Percentiles rank a stretch among this genome's conserved stretches.
phyloP scores from a whole-genome alignment of 1,139 yeast genomes.

The Hyphopichia burtonii region DNA sequence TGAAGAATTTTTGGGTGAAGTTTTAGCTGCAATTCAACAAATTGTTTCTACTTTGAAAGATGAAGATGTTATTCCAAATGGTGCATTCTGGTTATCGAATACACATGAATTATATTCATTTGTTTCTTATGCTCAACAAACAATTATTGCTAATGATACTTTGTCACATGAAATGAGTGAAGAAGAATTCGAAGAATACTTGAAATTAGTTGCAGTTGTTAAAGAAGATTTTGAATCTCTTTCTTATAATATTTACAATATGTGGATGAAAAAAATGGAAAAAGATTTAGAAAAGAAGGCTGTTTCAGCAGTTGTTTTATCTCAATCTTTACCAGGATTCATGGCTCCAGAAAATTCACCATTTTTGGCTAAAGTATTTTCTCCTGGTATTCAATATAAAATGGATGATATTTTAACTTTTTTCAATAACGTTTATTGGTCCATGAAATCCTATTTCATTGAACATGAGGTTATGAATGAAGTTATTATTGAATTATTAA shows the following conservation, averaged over 20 bases:
- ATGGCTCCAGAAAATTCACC: slow-evolving; percentile 87
- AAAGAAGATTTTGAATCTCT: slow-evolving; percentile 93
- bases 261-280: slow-evolving; percentile 97
- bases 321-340: slow-evolving; percentile 96
- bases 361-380: slow-evolving; percentile 79
- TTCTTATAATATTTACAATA: slow-evolving; percentile 90
- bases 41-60: slow-evolving; percentile 71
- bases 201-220: slow-evolving; percentile 85
- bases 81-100: slow-evolving; percentile 97
- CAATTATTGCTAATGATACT: slow-evolving; percentile 80
- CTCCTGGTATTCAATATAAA: slow-evolving; percentile 69
- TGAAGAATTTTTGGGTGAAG: slow-evolving; percentile 89
- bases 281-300: slow-evolving; percentile 89
- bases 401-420: slow-evolving; percentile 94
- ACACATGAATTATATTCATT: slow-evolving; percentile 95
- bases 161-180: slow-evolving; percentile 84
- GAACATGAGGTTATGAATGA: slow-evolving; percentile 84
- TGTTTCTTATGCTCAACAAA: slow-evolving; percentile 89
- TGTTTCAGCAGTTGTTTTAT: slow-evolving; percentile 87
- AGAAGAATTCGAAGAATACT: slow-evolving; percentile 86
- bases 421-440: slow-evolving; percentile 89
- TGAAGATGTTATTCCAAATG: slow-evolving; percentile 85
- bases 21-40: slow-evolving; percentile 82
- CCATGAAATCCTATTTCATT: slow-evolving; percentile 88
- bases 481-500: slow-evolving; percentile 79